Conservation (phyloP, 805 yeast species). For the Saccharomyces eubayanus region DNA sequence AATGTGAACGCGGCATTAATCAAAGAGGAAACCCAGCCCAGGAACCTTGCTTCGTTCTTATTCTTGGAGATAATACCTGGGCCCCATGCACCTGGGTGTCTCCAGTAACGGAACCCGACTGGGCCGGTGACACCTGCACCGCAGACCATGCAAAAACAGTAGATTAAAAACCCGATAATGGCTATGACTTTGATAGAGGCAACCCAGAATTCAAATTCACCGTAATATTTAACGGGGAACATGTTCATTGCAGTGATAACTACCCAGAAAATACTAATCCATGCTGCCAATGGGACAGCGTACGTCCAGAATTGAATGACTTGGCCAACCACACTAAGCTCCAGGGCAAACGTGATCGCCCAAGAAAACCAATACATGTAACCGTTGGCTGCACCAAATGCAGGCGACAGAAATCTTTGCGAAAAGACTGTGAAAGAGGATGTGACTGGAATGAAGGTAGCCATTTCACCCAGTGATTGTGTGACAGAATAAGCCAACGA, state of each 20-base stretch:
- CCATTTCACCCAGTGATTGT: slow-evolving; percentile 74
- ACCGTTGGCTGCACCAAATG: slow-evolving; percentile 64
- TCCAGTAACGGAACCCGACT: slow-evolving; percentile 74
- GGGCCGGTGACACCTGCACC: slow-evolving; percentile 67
- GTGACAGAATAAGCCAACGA: slow-evolving; percentile 57
- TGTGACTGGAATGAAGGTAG: slow-evolving; percentile 62
- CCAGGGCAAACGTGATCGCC: slow-evolving; percentile 70
- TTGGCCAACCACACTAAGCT: slow-evolving; percentile 64
- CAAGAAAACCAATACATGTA: slow-evolving; percentile 73
- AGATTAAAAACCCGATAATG: slow-evolving; percentile 60
- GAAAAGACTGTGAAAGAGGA: slow-evolving; percentile 62
- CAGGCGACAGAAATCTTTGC: slow-evolving; percentile 60
- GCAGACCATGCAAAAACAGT: slow-evolving; percentile 62
- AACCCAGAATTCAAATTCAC: slow-evolving; percentile 72
- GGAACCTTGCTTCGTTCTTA: slow-evolving; percentile 46
- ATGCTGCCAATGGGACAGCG: slow-evolving; percentile 62
- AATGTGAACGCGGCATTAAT: slow-evolving; percentile 72
- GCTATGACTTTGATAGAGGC: slow-evolving; percentile 61
- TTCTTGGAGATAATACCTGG: slow-evolving; percentile 48
- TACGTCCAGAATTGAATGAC: slow-evolving; percentile 56
- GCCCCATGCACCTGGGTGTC: slow-evolving; percentile 72
- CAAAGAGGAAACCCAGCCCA: slow-evolving; percentile 63
- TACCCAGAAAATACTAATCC: slow-evolving; percentile 63
- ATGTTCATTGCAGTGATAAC: slow-evolving; percentile 46
- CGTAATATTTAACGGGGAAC: slow-evolving; percentile 62